A percentile compares a stretch with the other conserved stretches of the same genome.
Conservation (phyloP, 2,329 filamentous ascomycete genomes). For the Phyllosticta capitalensis region DNA sequence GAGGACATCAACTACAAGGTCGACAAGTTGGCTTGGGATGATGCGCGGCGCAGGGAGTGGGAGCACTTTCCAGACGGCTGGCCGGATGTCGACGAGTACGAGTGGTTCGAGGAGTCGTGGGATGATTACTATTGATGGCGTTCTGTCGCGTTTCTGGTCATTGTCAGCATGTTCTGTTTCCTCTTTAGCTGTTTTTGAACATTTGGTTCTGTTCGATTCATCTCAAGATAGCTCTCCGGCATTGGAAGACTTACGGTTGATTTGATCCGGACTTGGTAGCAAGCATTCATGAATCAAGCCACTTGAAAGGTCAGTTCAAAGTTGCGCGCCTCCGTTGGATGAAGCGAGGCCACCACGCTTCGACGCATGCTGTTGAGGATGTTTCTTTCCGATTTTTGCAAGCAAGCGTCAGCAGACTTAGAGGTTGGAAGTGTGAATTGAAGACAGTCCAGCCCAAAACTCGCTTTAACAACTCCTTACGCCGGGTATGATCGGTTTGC, state of each 20-base stretch:
- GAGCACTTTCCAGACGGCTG: not conserved
- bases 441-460: not conserved
- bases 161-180: not conserved
- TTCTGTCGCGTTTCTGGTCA: too few species aligned
- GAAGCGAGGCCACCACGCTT: too few species aligned
- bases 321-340: too few species aligned
- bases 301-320: too few species aligned
- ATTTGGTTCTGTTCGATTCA: not conserved
- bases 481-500: not conserved
- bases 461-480: not conserved
- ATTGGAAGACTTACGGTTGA: not conserved
- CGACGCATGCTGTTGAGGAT: not conserved
- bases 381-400: not conserved
- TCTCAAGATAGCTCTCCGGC: not conserved
- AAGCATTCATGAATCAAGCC: too few species aligned
- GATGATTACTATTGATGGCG: slow-evolving; percentile 3
- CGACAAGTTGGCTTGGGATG: not conserved
- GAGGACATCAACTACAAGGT: slow-evolving; percentile 1
- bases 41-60: not conserved
- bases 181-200: not conserved
- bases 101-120: slow-evolving; percentile 2
- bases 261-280: too few species aligned
- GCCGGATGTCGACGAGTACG: not conserved
- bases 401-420: not conserved
- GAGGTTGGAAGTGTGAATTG: not conserved